Percentiles rank a stretch among this genome's conserved stretches.
Evolutionary conservation across 1,139 yeast genomes (phyloP).

Genomic region (Taphrina pruni): DNA sequence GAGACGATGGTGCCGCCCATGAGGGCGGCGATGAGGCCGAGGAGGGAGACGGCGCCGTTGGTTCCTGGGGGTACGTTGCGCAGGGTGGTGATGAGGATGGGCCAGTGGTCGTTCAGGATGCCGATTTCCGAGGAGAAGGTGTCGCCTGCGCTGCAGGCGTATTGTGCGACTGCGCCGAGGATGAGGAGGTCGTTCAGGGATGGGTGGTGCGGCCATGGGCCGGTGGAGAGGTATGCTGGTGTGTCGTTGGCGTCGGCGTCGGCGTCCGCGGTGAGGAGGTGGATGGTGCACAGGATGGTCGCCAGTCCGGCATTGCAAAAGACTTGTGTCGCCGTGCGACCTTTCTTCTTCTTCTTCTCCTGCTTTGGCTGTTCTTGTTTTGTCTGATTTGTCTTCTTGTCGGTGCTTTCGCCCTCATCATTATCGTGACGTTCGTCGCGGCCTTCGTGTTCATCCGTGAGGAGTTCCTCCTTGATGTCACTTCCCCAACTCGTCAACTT

Average conservation of each 20-base stretch:
- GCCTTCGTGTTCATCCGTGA: conserved; percentile 33
- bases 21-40: conserved; percentile 55
- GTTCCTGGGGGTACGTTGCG: conserved; percentile 58
- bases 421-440: no score
- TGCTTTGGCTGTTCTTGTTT: not conserved
- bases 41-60: conserved; percentile 57
- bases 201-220: not conserved
- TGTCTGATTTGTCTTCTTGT: no score
- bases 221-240: conserved; percentile 15
- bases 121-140: conserved; percentile 62
- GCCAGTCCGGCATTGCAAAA: conserved; percentile 27
- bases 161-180: conserved; percentile 52
- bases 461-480: conserved; percentile 43
- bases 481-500: conserved; percentile 53
- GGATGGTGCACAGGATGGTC: conserved; percentile 16
- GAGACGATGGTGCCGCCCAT: conserved; percentile 55
- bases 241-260: not conserved
- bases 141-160: conserved; percentile 59
- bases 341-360: conserved; percentile 26
- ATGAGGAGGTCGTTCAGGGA: conserved; percentile 49
- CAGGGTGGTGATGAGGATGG: conserved; percentile 56
- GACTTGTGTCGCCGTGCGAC: conserved; percentile 45
- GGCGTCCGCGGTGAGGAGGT: conserved; percentile 15
- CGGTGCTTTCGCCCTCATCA: no score
- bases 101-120: conserved; percentile 54